Conservation (phyloP, 176 grass and related monocot species). For the Musa acuminata region DNA sequence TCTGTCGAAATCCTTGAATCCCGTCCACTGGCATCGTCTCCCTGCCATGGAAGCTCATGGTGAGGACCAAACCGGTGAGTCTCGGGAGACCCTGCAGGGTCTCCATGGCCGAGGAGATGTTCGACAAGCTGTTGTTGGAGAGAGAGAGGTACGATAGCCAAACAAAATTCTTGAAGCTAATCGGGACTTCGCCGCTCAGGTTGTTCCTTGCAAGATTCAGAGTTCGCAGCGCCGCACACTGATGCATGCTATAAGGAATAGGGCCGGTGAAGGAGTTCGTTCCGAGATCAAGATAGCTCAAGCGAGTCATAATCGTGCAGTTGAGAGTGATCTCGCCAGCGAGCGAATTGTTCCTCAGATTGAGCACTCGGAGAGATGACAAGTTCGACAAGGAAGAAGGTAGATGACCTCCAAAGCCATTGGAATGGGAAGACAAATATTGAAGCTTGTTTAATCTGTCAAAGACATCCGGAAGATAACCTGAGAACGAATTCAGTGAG, state of each 20-base stretch:
- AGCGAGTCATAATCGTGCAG: neutral
- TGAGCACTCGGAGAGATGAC: conserved; percentile 7
- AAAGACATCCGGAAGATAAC: conserved; percentile 37
- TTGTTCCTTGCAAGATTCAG: conserved; percentile 56
- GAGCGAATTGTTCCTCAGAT: conserved; percentile 14
- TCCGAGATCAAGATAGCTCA: conserved; percentile 22
- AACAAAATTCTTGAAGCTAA: conserved; percentile 28
- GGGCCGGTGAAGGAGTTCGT: conserved; percentile 30
- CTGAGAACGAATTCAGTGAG: conserved; percentile 54
- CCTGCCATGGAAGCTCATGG: conserved; percentile 37
- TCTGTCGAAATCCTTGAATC: conserved; percentile 27
- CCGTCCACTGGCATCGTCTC: conserved; percentile 30
- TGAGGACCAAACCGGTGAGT: conserved; percentile 49
- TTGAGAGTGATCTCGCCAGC: neutral
- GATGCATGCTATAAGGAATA: conserved; percentile 30
- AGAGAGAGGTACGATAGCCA: conserved; percentile 50
- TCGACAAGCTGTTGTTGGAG: conserved; percentile 45
- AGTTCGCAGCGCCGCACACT: conserved; percentile 29
- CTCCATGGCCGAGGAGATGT: conserved; percentile 41
- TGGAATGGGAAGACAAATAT: conserved; percentile 32
- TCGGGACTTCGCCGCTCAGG: conserved; percentile 41
- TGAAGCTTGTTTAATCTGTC: conserved; percentile 20
- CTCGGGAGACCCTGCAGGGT: conserved; percentile 37
- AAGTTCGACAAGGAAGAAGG: neutral
- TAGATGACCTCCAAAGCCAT: conserved; percentile 8